Evolutionary conservation across 257 asterid genomes (phyloP).

Genomic region (Ballota nigra): DNA sequence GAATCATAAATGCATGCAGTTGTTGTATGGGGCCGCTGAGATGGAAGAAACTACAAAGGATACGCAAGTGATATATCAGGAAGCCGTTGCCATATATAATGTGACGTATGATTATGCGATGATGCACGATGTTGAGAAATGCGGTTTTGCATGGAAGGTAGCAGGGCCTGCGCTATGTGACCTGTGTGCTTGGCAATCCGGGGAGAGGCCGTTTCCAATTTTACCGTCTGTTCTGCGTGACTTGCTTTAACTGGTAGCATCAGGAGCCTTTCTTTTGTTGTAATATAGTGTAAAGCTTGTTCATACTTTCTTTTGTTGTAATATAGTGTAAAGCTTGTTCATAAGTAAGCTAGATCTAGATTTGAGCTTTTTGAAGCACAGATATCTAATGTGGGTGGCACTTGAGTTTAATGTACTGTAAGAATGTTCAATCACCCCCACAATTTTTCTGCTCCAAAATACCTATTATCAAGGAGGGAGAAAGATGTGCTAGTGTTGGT

Average conservation of each 20-base stretch:
- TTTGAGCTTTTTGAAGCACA: too few species aligned
- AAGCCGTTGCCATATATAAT: slow-evolving; percentile 65
- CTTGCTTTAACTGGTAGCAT: slow-evolving; percentile 20
- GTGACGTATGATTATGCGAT: slow-evolving; percentile 46
- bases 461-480: too few species aligned
- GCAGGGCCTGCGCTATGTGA: slow-evolving; percentile 66
- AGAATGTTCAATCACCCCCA: too few species aligned
- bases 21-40: slow-evolving; percentile 58
- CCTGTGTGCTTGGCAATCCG: slow-evolving; percentile 36
- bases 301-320: background rate
- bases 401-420: too few species aligned
- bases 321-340: background rate
- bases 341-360: too few species aligned
- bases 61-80: slow-evolving; percentile 31
- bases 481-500: too few species aligned
- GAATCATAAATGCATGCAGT: slow-evolving; percentile 35
- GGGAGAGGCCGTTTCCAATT: slow-evolving; percentile 37
- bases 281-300: background rate
- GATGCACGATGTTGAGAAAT: slow-evolving; percentile 25
- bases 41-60: slow-evolving; percentile 49
- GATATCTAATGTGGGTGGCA: too few species aligned
- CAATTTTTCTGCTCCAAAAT: too few species aligned
- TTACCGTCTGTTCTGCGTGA: slow-evolving; percentile 53
- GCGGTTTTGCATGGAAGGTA: slow-evolving; percentile 73
- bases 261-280: background rate